Base-by-base conservation (phyloP, 2,329 filamentous ascomycete species). In the Falciphora oryzae region DNA sequence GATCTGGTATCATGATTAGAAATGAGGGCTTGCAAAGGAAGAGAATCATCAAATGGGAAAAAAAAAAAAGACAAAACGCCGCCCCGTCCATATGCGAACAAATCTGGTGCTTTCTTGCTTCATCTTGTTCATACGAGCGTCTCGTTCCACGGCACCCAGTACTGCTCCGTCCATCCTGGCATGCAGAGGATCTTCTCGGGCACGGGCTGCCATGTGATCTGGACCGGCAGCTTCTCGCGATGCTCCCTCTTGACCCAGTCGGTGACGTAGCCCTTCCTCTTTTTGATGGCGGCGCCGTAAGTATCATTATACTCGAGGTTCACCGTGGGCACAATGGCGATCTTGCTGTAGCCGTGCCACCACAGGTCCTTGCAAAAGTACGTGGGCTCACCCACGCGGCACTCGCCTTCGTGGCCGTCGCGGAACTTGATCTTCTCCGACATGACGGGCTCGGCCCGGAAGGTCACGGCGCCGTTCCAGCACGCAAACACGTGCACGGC, bases 401-500 rank as follows among this genome's bases (percentile, higher is more conserved):
- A 86, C 68, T 86, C 84, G 4, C 70, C 74, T 18, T 68, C 67
- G 18, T 70, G 66, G 18, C 72, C 68, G 3, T 69, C 69, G 1
- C 84, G 76, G 68, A 86, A 86, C 7, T 70, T 67, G 4, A 85
- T 70, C 35, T 73, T 74, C 0, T 74, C 69, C 18, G 77, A 73
- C 4, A 83, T 65, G 16, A 86, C 70, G 0, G 82, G 81, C 53
- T 74, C 73, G 0, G 82, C 83, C 0, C 74, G 74, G 62, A 86
- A 79, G 0, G 76, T 78, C 0, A 76, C 76, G 0, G 80, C 82
- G 3, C 85, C 85, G 65, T 86, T 86, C 84, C 85, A 86, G 70
- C 85, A 87, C 0, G 83, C 74, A 65, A 85, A 87, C 0, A 85
- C 84, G 70, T 86, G 85, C 65, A 86, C 81, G 1, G 84, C 82